These are phyloP conservation scores for Nitzschia putrida DNA, from an alignment of 108 stramenopile species.

Conservation along the genomic window DNA sequence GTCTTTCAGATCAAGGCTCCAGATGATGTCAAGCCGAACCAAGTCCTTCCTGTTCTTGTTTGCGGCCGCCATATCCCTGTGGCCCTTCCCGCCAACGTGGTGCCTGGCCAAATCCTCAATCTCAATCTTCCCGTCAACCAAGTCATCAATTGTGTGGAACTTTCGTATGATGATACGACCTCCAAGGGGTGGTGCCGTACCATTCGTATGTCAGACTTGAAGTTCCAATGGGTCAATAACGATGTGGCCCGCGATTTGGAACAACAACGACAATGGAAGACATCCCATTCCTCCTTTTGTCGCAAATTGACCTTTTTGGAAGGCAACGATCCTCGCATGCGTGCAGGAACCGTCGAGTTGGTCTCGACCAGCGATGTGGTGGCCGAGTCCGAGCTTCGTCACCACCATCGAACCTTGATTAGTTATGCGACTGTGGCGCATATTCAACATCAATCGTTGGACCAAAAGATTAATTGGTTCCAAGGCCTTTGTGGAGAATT, in stretches of 20 bases:
- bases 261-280: not conserved
- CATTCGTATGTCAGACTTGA: slow-evolving; percentile 80
- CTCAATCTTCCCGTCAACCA: slow-evolving; percentile 81
- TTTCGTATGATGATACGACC: slow-evolving; percentile 64
- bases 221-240: slow-evolving; percentile 88
- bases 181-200: slow-evolving; percentile 86
- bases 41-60: slow-evolving; percentile 86
- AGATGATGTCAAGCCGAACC: slow-evolving; percentile 74
- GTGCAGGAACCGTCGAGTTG: slow-evolving; percentile 61
- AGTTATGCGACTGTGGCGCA: slow-evolving; percentile 73
- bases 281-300: slow-evolving; percentile 67
- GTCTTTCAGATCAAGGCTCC: slow-evolving; percentile 88
- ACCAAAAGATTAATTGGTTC: slow-evolving; percentile 86
- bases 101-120: slow-evolving; percentile 84
- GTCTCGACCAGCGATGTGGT: slow-evolving; percentile 74
- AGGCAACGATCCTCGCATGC: slow-evolving; percentile 82
- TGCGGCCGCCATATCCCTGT: slow-evolving; percentile 87
- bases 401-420: slow-evolving; percentile 51
- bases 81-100: slow-evolving; percentile 84
- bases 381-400: slow-evolving; percentile 55
- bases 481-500: slow-evolving; percentile 68
- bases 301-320: slow-evolving; percentile 73
- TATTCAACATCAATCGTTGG: slow-evolving; percentile 56
- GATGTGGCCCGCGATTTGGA: slow-evolving; percentile 25
- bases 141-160: slow-evolving; percentile 37